Base-by-base conservation (phyloP, 805 yeast genomes). In the Pichia membranifaciens region DNA sequence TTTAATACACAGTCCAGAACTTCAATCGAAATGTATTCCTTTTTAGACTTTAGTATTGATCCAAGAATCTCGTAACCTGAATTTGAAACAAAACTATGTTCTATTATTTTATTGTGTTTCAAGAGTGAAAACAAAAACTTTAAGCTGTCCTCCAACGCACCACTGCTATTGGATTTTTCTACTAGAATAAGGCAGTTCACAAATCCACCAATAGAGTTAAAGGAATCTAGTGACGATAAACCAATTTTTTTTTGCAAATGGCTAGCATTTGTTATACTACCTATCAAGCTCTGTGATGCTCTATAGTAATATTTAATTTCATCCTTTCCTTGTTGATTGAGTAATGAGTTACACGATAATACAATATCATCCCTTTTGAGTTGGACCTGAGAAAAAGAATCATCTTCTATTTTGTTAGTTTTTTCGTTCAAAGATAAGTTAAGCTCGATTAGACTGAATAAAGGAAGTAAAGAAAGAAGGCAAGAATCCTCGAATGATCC, bases 41-140 rank as follows among this genome's bases (percentile, higher is more conserved):
- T 70, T 56, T 78, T 79, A 23, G 72, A 65, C 36, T 73, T 75
- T 23, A 83, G 55, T 8, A 84, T 57, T 0, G 82, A 73, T 0
- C 76, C 73, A 1, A 84, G 58, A 3, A 82, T 70, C 22, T 78
- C 78, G 55, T 79, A 84, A 1, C 89, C 89, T 52, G 74, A 75
- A 3, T 69, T 66, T 16, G 72, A 67, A 53, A 81, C 87, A 57
- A 83, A 76, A 50, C 82, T 87, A 44, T 74, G 64, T 36, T 81
- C 67, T 74, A 82, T 72, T 3, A n/a, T 16, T 23, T 13, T 38
- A 50, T 76, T 72, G 28, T 67, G 65, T n/a, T 67, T 60, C 10
- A 82, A 58, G 0, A 76, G 40, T 13, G 60, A 58, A 29, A 82
- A 69, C 3, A 82, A 61, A 0, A 76, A 47, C 2, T 65, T 59